Percentiles rank a stretch among this genome's conserved stretches.
Conservation (phyloP, 2,329 filamentous ascomycete species). For the Nannizziopsis arthrosporioides region DNA sequence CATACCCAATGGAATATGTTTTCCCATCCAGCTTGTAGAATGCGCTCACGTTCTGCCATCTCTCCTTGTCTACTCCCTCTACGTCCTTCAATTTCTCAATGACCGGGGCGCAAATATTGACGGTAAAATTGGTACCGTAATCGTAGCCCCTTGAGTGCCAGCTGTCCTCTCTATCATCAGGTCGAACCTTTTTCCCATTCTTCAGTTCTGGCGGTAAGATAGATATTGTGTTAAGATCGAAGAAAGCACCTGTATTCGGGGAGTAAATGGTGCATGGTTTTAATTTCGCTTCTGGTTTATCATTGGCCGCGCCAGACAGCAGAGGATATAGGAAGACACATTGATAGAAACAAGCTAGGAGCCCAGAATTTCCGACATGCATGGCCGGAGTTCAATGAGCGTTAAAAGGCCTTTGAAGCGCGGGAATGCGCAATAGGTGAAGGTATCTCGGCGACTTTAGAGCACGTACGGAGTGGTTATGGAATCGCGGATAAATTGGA, state of each 20-base stretch:
- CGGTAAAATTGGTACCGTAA: slow-evolving; percentile 40
- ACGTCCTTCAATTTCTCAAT: slow-evolving; percentile 38
- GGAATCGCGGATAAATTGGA: no score
- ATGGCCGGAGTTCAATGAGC: slow-evolving; percentile 19
- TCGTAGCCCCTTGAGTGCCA: slow-evolving; percentile 41
- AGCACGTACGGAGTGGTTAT: no score
- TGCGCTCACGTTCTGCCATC: slow-evolving; percentile 39
- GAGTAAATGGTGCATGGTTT: slow-evolving; percentile 53
- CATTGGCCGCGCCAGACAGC: slow-evolving; percentile 27
- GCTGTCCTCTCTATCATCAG: slow-evolving; percentile 33
- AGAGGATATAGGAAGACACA: slow-evolving; percentile 26
- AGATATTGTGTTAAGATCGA: slow-evolving; percentile 49
- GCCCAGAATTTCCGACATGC: slow-evolving; percentile 23
- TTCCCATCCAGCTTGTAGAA: slow-evolving; percentile 36
- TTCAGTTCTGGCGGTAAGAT: slow-evolving; percentile 38
- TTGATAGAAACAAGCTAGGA: slow-evolving; percentile 22
- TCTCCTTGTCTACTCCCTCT: slow-evolving; percentile 32
- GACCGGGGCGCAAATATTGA: slow-evolving; percentile 42
- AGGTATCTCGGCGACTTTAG: no score
- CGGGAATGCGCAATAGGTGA: no score
- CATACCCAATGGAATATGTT: slow-evolving; percentile 39
- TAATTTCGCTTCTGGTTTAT: slow-evolving; percentile 30
- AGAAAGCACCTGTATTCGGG: slow-evolving; percentile 50
- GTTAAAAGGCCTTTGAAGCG: no score
- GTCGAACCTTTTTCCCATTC: slow-evolving; percentile 30